These are phyloP conservation scores for Eucalyptus cloeziana DNA, from an alignment of 345 rosid genomes.

Conservation along the genomic window DNA sequence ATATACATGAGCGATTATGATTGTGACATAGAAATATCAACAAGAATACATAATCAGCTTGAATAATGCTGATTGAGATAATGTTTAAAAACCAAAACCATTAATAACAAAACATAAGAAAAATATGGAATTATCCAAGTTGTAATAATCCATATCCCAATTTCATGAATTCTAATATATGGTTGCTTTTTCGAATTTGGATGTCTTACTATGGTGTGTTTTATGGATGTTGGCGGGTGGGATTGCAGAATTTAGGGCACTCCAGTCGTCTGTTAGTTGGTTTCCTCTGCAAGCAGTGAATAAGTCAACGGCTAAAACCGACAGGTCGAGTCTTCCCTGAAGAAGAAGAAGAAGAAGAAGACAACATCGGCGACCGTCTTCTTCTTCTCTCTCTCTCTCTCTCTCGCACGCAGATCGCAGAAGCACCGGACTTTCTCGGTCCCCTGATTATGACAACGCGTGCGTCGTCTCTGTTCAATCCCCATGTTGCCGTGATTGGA, in stretches of 20 bases:
- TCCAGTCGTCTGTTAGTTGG: background rate
- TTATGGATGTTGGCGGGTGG: background rate
- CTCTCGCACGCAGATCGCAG: background rate
- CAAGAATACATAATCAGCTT: background rate
- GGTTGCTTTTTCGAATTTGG: background rate
- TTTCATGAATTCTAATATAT: background rate
- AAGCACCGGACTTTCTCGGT: background rate
- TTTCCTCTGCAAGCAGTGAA: background rate
- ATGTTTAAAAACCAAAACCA: background rate
- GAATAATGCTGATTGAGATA: background rate
- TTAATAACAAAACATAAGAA: background rate
- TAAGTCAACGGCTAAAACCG: background rate
- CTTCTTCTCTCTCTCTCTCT: background rate
- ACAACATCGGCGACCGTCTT: background rate
- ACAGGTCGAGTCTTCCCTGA: background rate
- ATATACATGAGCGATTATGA: background rate
- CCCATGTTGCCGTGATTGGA: background rate
- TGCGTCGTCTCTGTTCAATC: background rate
- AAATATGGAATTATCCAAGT: background rate
- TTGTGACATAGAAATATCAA: background rate
- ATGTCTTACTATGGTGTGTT: background rate
- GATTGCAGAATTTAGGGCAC: background rate
- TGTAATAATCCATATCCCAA: background rate
- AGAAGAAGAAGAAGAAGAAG: background rate
- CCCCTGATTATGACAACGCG: background rate